These are phyloP conservation scores for Xylaria sp. DNA, from an alignment of 495 filamentous ascomycete genomes.

Conservation along the genomic window DNA sequence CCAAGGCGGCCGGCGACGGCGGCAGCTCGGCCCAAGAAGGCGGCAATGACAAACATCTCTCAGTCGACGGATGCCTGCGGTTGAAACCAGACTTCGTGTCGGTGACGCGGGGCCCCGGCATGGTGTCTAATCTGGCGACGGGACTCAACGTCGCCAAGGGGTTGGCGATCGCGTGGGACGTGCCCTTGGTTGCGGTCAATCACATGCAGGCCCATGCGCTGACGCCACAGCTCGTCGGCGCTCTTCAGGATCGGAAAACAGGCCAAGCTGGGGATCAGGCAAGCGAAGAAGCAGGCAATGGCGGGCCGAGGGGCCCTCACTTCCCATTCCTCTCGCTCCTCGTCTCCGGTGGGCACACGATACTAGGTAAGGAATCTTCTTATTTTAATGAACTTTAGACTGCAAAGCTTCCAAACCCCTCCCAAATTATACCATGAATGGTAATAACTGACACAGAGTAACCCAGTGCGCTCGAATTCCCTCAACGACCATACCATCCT, in stretches of 20 bases:
- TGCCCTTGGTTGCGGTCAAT: conserved; percentile 84
- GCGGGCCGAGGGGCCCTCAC: conserved; percentile 32
- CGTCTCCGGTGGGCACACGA: conserved; percentile 92
- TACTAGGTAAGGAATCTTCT: conserved; percentile 54
- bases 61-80: conserved; percentile 38
- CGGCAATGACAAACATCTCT: conserved; percentile 27
- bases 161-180: conserved; percentile 79
- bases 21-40: conserved; percentile 24
- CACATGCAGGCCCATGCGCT: conserved; percentile 98
- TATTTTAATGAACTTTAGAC: neutral
- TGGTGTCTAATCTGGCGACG: conserved; percentile 73
- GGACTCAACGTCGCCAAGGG: conserved; percentile 90
- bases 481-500: conserved; percentile 73
- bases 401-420: neutral
- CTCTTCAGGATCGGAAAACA: conserved; percentile 49
- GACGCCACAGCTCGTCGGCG: conserved; percentile 80
- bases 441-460: neutral
- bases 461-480: conserved; percentile 64
- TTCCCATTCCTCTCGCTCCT: conserved; percentile 91
- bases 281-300: neutral
- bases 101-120: conserved; percentile 89
- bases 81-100: conserved; percentile 78
- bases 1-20: conserved; percentile 37
- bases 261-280: neutral
- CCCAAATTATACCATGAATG: neutral